Evolutionary conservation across 2,329 filamentous ascomycete genomes (phyloP).

Genomic region (Beauveria bassiana): DNA sequence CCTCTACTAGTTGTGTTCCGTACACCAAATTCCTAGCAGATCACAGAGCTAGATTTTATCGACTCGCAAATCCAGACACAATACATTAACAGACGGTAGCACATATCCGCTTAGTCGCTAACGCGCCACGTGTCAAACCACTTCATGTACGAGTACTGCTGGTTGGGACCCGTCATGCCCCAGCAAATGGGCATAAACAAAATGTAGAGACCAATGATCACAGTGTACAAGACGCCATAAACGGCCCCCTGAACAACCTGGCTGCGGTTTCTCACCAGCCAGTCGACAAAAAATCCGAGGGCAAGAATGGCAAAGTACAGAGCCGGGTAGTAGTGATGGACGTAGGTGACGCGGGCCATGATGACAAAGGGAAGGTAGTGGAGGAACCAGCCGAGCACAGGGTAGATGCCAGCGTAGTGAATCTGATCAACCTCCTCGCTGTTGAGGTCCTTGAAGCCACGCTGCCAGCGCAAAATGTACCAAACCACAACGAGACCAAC

Average conservation of each 20-base stretch:
- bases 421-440: conserved; percentile 82
- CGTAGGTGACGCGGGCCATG: conserved; percentile 98
- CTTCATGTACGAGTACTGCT: conserved; percentile 83
- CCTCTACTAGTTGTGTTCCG: background rate
- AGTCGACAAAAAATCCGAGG: conserved; percentile 83
- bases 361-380: conserved; percentile 94
- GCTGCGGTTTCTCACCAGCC: conserved; percentile 62
- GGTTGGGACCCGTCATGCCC: conserved; percentile 82
- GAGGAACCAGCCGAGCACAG: conserved; percentile 86
- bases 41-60: background rate
- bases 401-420: conserved; percentile 88
- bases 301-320: conserved; percentile 93
- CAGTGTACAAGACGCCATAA: conserved; percentile 67
- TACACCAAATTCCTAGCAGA: conserved; percentile 1
- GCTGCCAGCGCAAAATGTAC: conserved; percentile 93
- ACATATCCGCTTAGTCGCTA: conserved; percentile 43
- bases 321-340: conserved; percentile 98
- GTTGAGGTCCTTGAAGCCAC: conserved; percentile 79
- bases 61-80: background rate
- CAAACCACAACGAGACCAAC: conserved; percentile 67
- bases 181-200: conserved; percentile 92
- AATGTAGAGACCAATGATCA: conserved; percentile 75
- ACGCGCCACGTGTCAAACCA: conserved; percentile 89
- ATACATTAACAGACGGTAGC: no score
- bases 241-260: conserved; percentile 56